Evolutionary conservation across 2,329 filamentous ascomycete species (phyloP), one percentile per base, ranked within the genome.

Genomic region (Dendryphion nanum): DNA sequence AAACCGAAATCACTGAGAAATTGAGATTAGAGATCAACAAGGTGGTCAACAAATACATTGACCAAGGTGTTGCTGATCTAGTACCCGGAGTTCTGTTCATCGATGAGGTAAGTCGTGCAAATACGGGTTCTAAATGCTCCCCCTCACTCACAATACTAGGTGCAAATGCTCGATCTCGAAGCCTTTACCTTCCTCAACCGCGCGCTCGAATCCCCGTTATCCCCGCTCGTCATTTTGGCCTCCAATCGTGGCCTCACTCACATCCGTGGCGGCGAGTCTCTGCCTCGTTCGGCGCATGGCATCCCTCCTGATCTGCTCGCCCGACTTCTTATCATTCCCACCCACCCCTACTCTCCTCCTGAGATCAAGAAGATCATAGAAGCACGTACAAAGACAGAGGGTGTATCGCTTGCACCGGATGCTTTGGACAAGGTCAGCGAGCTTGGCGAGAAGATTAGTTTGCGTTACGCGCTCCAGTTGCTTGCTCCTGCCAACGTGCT

Each of bases 1-100:
- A 96, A 83, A 98, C 93, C 5, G 93, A 98, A 68, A 97, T 98
- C 61, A 98, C 93, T 19, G 93, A 98, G 70, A 98, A 98, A 75
- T 74, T 98, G 60, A 82, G 93, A 44, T 76, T 81, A 39, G 93
- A 98, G 73, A 97, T 98, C 74, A 96, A 98, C 80, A 97, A 97
- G 74, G 91, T 98, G 19, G 93, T 98, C 52, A 95, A 89, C 77
- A 89, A 91, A 68, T 98, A 97, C 71, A 98, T 98, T 54, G 93
- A 97, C 64, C 91, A 97, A 71, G 93, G 93, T 45, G 89, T 97
- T 20, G 93, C 93, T 5, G 93, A 98, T 72, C 79, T 98, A 41
- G 90, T 98, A n/a, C 93, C 93, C 2, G 93, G 93, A 54, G 93
- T 98, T 44, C 76, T 98, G 33, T 98, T 98, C 73, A 98, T 98